phyloP scores from a whole-genome alignment of 495 filamentous ascomycete genomes.

The Staphylotrichum longicolle region DNA sequence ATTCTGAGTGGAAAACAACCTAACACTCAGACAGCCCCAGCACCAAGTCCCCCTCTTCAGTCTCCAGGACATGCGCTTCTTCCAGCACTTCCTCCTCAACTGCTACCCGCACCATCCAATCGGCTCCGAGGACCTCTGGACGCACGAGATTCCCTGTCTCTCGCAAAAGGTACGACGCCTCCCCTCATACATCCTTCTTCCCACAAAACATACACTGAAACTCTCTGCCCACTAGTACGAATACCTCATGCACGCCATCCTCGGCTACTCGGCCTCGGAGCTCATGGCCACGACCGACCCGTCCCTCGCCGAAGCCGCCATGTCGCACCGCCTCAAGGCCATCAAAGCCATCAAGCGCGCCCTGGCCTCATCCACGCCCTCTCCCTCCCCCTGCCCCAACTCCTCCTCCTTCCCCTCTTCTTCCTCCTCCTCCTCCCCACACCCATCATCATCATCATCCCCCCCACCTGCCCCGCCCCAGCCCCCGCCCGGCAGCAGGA shows the following conservation, averaged over 20 bases:
- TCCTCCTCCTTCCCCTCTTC: background rate
- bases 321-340: slow-evolving; percentile 56
- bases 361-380: slow-evolving; percentile 20
- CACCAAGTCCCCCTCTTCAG: slow-evolving; percentile 50
- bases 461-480: background rate
- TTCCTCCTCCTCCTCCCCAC: background rate
- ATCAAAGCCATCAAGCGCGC: slow-evolving; percentile 53
- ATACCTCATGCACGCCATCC: slow-evolving; percentile 59
- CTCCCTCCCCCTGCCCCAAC: background rate
- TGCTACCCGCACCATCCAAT: slow-evolving; percentile 61
- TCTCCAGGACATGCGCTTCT: slow-evolving; percentile 59
- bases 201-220: background rate
- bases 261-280: slow-evolving; percentile 57
- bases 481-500: background rate
- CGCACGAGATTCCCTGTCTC: slow-evolving; percentile 56
- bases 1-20: slow-evolving; percentile 4
- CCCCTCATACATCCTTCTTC: background rate
- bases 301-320: slow-evolving; percentile 40
- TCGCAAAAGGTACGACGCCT: slow-evolving; percentile 49
- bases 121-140: slow-evolving; percentile 57
- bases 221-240: slow-evolving; percentile 37
- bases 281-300: slow-evolving; percentile 37
- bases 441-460: background rate
- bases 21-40: slow-evolving; percentile 35
- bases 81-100: slow-evolving; percentile 58